Base-by-base conservation (phyloP, 495 filamentous ascomycete species). In the Parmelia sp. region DNA sequence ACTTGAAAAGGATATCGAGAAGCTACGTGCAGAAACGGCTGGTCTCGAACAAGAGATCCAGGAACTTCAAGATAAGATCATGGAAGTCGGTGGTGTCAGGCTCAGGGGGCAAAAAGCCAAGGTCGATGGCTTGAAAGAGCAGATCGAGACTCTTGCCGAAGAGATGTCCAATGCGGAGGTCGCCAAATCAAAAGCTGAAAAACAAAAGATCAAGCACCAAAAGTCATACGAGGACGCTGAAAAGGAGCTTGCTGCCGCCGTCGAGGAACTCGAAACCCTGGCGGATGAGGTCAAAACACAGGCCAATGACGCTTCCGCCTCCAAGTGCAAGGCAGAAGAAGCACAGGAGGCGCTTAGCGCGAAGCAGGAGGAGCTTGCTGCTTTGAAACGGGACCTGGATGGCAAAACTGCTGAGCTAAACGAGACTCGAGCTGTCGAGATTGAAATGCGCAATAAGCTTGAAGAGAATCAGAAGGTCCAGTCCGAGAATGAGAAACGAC, bases 391-490 rank as follows among this genome's bases (percentile, higher is more conserved):
- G 5, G 90, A 97, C 69, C 79, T 97, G 15, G 93, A 97, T 66
- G 86, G 88, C 66, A 93, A 90, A 79, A 88, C 86, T 21, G 82
- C 87, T 5, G 91, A 95, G 66, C 79, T 97, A 47, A 97, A 97
- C 71, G 90, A 90, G 71, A 96, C 87, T 4, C 86, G 94, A 1
- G 92, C 90, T 5, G 81, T 88, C 21, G 95, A 97, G 75, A 96
- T 98, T 65, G 94, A 97, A 74, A 97, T 97, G 91, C 90, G 91
- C 59, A 97, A 97, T 74, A 94, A 96, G 74, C 85, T 97, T 23
- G 91, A 97, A 71, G 92, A 97, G 73, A 92, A 91, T 76, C 90
- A 96, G 67, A 98, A 97, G 75, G 84, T 87, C 15, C 82, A 96
- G 29, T 71, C 76, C 11, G 94, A 98, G 66, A 93, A 94, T 75